Evolutionary conservation across 768 basidiomycete species (phyloP), one percentile per base, ranked within the genome.

Genomic region (Phlebiopsis flavidoalba): DNA sequence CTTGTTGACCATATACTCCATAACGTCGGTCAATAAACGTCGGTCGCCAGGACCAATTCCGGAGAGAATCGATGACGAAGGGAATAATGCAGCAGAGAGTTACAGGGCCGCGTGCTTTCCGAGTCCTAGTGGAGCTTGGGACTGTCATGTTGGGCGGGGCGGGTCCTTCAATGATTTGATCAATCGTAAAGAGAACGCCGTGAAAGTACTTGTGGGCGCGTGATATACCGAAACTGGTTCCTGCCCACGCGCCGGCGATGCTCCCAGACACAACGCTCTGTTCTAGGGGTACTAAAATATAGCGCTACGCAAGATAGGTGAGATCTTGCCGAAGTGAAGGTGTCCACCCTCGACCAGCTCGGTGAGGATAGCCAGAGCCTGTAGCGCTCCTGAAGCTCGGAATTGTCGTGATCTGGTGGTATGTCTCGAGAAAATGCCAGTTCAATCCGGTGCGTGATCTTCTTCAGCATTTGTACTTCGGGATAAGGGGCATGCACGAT

Each of bases 71-170:
- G 79, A 64, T 88, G 79, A 8, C 81, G 81, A 37, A 93, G 76
- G 4, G 85, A 75, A 69, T 90, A 91, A 62, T 87, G 79, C 3
- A 92, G 65, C 26, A 93, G 79, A 0, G 83, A 66, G 68, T 89
- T 88, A 71, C 85, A 88, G 0, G 79, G 73, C 21, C 72, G 68
- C 10, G 76, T 60, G 46, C 76, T n/a, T n/a, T n/a, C n/a, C n/a
- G n/a, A n/a, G n/a, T n/a, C n/a, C 73, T 7, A 84, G 66, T 0
- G 70, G 69, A 19, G 74, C n/a, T n/a, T n/a, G n/a, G 78, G 43
- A 73, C 12, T 61, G 17, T 68, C 53, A 65, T 59, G 17, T 50
- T 37, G 2, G 26, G 33, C 12, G 47, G 2, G 26, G 33, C 12
- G 47, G 48, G 46, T 67, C 61, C 12, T 50, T 35, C 15, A 68